A percentile compares a stretch with the other conserved stretches of the same genome.
Evolutionary conservation across 192 early-diverging fungal species (phyloP).

Genomic region (Backusella parvicylindrica): DNA sequence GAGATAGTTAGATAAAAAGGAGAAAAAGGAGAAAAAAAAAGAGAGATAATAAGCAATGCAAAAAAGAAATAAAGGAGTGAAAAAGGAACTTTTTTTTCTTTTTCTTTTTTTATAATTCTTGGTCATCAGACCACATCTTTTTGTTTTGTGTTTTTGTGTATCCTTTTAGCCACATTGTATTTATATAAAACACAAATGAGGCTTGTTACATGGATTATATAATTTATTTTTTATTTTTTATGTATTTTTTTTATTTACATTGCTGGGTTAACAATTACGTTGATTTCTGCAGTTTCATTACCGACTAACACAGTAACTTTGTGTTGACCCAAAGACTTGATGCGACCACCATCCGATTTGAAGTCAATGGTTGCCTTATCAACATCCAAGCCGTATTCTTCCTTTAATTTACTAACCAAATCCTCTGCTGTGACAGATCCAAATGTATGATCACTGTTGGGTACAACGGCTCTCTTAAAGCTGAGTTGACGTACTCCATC

Average conservation of each 20-base stretch:
- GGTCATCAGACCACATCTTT: not conserved
- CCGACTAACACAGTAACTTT: conserved; percentile 16
- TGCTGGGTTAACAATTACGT: conserved; percentile 16
- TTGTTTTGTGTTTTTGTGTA: too few species aligned
- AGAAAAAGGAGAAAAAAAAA: not conserved
- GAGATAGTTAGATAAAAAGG: not conserved
- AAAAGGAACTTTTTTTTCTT: not conserved
- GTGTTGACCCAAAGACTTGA: conserved; percentile 30
- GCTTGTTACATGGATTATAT: not conserved
- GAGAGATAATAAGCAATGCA: not conserved
- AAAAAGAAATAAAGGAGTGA: not conserved
- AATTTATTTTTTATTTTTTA: too few species aligned
- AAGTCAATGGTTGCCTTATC: conserved; percentile 25
- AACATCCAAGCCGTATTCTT: conserved; percentile 17
- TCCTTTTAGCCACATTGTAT: not conserved
- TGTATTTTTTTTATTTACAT: conserved; percentile 8
- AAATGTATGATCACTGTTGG: conserved; percentile 29
- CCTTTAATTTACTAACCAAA: conserved; percentile 24
- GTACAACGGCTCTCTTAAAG: conserved; percentile 28
- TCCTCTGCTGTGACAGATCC: conserved; percentile 37
- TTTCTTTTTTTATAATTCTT: not conserved
- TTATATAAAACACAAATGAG: not conserved
- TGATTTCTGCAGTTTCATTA: conserved; percentile 10
- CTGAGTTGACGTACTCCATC: conserved; percentile 5
- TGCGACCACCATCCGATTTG: conserved; percentile 25